These are phyloP conservation scores for Mycothermus thermophilus DNA, from an alignment of 495 filamentous ascomycete species.

Conservation along the genomic window DNA sequence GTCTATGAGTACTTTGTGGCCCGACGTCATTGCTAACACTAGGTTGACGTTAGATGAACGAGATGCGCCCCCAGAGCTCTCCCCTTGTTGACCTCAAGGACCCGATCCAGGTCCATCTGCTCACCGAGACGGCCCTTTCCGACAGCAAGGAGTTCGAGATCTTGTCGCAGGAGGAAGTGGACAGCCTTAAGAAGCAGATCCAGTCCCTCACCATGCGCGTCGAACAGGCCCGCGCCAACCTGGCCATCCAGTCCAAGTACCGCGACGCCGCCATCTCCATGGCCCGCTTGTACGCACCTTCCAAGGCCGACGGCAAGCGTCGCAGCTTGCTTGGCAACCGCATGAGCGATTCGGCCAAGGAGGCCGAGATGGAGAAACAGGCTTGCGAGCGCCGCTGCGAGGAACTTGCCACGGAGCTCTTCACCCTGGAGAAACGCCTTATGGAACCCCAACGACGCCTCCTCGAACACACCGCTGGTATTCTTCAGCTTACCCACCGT, in stretches of 20 bases:
- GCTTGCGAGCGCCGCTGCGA: conserved; percentile 71
- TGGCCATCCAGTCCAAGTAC: conserved; percentile 85
- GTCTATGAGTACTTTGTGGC: too few species aligned
- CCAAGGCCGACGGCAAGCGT: conserved; percentile 25
- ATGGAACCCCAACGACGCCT: conserved; percentile 58
- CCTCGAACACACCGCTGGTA: conserved; percentile 82
- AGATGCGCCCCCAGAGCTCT: conserved; percentile 26
- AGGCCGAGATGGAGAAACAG: conserved; percentile 60
- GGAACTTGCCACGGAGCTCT: conserved; percentile 67
- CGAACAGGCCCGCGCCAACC: conserved; percentile 62
- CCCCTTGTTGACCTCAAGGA: conserved; percentile 37
- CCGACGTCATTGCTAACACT: too few species aligned
- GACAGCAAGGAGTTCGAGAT: conserved; percentile 77
- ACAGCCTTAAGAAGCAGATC: conserved; percentile 76
- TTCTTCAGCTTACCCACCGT: conserved; percentile 77
- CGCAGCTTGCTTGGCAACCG: conserved; percentile 42
- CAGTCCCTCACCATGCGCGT: conserved; percentile 55
- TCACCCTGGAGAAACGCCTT: conserved; percentile 55
- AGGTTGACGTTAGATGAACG: too few species aligned
- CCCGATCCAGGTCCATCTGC: conserved; percentile 58
- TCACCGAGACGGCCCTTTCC: conserved; percentile 83
- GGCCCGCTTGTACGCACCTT: conserved; percentile 52
- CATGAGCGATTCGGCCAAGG: conserved; percentile 34
- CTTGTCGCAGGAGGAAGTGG: conserved; percentile 78
- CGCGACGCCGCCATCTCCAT: conserved; percentile 84